A percentile compares a stretch with the other conserved stretches of the same genome.
These are phyloP conservation scores for Leishmania tropica DNA, from an alignment of 208 protist genomes.

Conservation along the genomic window DNA sequence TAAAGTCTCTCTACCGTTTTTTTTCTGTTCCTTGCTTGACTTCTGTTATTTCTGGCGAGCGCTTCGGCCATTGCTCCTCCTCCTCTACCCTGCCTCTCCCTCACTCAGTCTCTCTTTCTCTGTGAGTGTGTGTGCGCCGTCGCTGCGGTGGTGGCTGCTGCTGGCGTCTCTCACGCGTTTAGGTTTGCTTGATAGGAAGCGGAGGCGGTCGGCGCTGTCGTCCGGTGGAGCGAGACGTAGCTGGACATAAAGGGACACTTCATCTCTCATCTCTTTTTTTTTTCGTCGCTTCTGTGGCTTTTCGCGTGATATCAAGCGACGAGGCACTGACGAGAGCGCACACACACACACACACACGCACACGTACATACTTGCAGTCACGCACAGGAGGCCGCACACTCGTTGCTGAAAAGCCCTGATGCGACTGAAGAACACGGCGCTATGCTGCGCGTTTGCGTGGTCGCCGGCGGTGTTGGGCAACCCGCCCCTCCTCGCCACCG, in stretches of 20 bases:
- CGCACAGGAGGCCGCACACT: neutral
- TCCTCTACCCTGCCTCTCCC: neutral
- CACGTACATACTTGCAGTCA: neutral
- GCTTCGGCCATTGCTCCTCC: neutral
- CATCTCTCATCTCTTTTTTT: neutral
- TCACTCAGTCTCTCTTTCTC: neutral
- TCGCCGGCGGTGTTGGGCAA: conserved; percentile 54
- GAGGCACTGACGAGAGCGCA: neutral
- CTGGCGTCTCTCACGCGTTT: no score
- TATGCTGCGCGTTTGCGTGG: conserved; percentile 83
- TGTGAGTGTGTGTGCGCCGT: neutral
- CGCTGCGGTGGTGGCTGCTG: neutral
- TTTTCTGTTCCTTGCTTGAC: neutral
- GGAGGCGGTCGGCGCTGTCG: no score
- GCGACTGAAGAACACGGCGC: conserved; percentile 60
- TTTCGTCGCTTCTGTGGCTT: neutral
- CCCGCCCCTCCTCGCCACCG: conserved; percentile 68
- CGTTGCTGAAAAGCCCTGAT: conserved; percentile 27
- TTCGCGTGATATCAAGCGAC: neutral
- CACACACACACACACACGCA: neutral
- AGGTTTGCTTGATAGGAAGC: no score
- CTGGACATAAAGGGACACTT: no score
- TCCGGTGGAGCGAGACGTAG: no score
- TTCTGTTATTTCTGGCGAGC: conserved; percentile 14
- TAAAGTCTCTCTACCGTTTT: neutral